Percentiles rank a stretch among this genome's conserved stretches.
Evolutionary conservation across 148 eudicot species (phyloP).

Genomic region (Fagopyrum homotropicum): DNA sequence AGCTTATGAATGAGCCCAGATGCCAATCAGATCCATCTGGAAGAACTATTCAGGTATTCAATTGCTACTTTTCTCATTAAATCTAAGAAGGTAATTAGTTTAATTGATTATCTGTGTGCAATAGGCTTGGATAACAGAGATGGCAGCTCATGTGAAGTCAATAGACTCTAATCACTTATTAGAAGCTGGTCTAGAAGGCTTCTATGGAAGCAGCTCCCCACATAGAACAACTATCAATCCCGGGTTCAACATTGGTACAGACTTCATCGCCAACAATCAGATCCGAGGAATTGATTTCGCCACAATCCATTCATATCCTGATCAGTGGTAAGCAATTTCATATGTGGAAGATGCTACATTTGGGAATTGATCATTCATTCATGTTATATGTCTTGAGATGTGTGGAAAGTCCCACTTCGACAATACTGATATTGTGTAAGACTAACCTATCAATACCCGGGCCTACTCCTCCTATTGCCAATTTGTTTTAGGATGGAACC

Average conservation of each 20-base stretch:
- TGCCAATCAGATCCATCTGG: slow-evolving; percentile 95
- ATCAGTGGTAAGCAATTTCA: slow-evolving; percentile 59
- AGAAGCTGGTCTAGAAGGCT: slow-evolving; percentile 93
- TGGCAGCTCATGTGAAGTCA: slow-evolving; percentile 88
- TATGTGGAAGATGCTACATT: not conserved
- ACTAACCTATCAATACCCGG: too few species aligned
- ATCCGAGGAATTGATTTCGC: slow-evolving; percentile 80
- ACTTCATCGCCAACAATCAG: slow-evolving; percentile 75
- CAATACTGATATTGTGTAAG: too few species aligned
- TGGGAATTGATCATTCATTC: not conserved
- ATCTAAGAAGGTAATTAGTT: not conserved
- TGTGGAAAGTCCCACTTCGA: too few species aligned
- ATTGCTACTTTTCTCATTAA: not conserved
- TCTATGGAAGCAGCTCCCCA: slow-evolving; percentile 65
- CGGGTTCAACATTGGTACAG: slow-evolving; percentile 64
- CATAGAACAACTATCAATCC: slow-evolving; percentile 53
- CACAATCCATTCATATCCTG: slow-evolving; percentile 79
- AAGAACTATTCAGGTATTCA: slow-evolving; percentile 72
- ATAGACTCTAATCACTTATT: slow-evolving; percentile 85
- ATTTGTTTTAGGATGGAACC: too few species aligned
- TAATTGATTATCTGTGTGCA: slow-evolving; percentile 8
- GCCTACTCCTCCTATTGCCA: too few species aligned
- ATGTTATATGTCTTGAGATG: not conserved
- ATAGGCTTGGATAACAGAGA: slow-evolving; percentile 85
- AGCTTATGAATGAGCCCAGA: slow-evolving; percentile 98